phyloP scores from a whole-genome alignment of 495 filamentous ascomycete genomes.

The Astrothelium subdiscretum region DNA sequence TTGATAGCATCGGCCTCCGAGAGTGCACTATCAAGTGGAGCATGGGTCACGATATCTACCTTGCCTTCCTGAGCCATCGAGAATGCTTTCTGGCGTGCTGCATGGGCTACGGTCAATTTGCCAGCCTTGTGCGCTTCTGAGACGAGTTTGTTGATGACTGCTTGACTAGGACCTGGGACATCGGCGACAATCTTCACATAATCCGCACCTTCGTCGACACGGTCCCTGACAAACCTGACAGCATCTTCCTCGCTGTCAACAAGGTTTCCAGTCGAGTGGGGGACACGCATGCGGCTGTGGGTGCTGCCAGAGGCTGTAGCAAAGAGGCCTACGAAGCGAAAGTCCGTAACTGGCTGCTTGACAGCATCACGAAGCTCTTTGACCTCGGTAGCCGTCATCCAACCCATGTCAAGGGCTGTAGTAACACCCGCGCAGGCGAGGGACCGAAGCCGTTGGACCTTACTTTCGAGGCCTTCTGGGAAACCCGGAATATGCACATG shows the following conservation, averaged over 20 bases:
- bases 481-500: conserved; percentile 19
- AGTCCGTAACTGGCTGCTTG: not conserved
- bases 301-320: not conserved
- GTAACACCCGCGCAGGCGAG: not conserved
- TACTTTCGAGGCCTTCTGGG: not conserved
- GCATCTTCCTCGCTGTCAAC: conserved; percentile 20
- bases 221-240: conserved; percentile 18
- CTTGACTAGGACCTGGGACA: conserved; percentile 18
- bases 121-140: conserved; percentile 24
- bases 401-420: not conserved
- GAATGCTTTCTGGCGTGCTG: conserved; percentile 19
- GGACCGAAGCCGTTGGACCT: not conserved
- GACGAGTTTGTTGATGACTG: conserved; percentile 25
- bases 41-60: conserved; percentile 26
- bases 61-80: conserved; percentile 24
- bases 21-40: conserved; percentile 15
- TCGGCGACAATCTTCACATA: conserved; percentile 33
- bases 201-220: conserved; percentile 19
- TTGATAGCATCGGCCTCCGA: not conserved
- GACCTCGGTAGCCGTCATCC: not conserved
- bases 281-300: not conserved
- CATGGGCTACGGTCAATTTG: conserved; percentile 24
- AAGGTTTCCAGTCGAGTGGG: not conserved
- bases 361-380: not conserved
- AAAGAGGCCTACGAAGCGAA: not conserved